A percentile compares a stretch with the other conserved stretches of the same genome.
phyloP scores from a whole-genome alignment of 306 rosid species.

The Cicer yamashitae region DNA sequence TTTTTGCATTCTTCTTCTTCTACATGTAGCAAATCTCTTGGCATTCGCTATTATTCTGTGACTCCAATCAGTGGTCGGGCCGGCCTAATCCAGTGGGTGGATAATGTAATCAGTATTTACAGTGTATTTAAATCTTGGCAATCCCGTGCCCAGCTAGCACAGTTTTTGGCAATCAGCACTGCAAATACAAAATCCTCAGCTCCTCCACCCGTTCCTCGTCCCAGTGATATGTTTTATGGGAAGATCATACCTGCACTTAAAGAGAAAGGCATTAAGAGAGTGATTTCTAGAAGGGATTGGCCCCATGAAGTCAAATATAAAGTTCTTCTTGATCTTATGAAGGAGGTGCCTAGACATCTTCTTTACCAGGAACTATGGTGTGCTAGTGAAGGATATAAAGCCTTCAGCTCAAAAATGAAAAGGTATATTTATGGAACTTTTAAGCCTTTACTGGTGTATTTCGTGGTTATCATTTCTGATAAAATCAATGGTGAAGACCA shows the following conservation, averaged over 20 bases:
- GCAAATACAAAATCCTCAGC: slow-evolving; percentile 71
- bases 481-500: slow-evolving; percentile 15
- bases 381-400: slow-evolving; percentile 97
- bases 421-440: slow-evolving; percentile 59
- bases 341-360: slow-evolving; percentile 90
- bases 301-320: slow-evolving; percentile 95
- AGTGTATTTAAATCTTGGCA: slow-evolving; percentile 98
- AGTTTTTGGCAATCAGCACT: slow-evolving; percentile 62
- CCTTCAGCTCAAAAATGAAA: slow-evolving; percentile 83
- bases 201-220: slow-evolving; percentile 94
- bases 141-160: slow-evolving; percentile 79
- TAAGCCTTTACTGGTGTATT: slow-evolving; percentile 38
- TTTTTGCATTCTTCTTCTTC: slow-evolving; percentile 82
- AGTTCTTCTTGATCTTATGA: slow-evolving; percentile 93
- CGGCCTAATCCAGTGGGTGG: slow-evolving; percentile 96
- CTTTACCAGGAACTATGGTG: slow-evolving; percentile 96
- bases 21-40: slow-evolving; percentile 72
- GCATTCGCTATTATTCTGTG: slow-evolving; percentile 92
- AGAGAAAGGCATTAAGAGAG: slow-evolving; percentile 98
- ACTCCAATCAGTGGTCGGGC: slow-evolving; percentile 98
- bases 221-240: slow-evolving; percentile 99
- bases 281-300: slow-evolving; percentile 98
- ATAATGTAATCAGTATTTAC: slow-evolving; percentile 85
- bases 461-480: slow-evolving; percentile 31
- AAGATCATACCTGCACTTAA: slow-evolving; percentile 98